phyloP scores from a whole-genome alignment of 2,329 filamentous ascomycete species.

The Acrocalymma vagum region DNA sequence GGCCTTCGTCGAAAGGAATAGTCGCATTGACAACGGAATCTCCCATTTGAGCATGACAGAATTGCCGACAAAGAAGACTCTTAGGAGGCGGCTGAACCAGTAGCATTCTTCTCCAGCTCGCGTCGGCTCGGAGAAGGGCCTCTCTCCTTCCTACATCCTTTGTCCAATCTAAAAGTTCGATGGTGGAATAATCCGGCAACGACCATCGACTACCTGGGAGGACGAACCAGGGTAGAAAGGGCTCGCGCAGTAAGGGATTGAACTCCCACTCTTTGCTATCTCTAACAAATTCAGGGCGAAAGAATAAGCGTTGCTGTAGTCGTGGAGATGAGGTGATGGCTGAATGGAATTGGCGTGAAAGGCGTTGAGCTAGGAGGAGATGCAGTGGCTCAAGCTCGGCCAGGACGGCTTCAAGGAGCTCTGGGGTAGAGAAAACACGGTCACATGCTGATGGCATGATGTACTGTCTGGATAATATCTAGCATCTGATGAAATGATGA shows the following conservation, averaged over 20 bases:
- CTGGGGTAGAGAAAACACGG: constrained; percentile 44
- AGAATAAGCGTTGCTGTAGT: constrained; percentile 21
- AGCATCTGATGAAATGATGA: no score
- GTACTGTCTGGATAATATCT: no score
- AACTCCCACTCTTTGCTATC: constrained; percentile 1
- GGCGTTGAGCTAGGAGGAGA: constrained; percentile 15
- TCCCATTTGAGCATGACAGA: neutral
- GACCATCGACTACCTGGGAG: neutral
- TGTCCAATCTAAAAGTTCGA: constrained; percentile 8
- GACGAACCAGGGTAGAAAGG: constrained; percentile 20
- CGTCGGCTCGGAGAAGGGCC: constrained; percentile 12
- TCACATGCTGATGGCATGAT: constrained; percentile 10
- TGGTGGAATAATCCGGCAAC: neutral
- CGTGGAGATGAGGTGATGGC: constrained; percentile 15
- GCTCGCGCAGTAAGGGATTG: constrained; percentile 16
- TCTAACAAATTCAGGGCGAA: constrained; percentile 7
- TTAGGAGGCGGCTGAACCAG: constrained; percentile 18
- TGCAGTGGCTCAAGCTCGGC: constrained; percentile 29
- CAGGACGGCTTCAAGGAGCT: constrained; percentile 50
- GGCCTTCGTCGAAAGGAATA: constrained; percentile 8
- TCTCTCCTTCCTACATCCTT: neutral
- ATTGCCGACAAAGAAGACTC: neutral
- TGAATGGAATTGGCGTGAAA: constrained; percentile 9
- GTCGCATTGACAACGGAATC: neutral
- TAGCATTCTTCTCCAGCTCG: constrained; percentile 25